Conservation (phyloP, 352 stramenopile species). For the Globisporangium cystogenes region DNA sequence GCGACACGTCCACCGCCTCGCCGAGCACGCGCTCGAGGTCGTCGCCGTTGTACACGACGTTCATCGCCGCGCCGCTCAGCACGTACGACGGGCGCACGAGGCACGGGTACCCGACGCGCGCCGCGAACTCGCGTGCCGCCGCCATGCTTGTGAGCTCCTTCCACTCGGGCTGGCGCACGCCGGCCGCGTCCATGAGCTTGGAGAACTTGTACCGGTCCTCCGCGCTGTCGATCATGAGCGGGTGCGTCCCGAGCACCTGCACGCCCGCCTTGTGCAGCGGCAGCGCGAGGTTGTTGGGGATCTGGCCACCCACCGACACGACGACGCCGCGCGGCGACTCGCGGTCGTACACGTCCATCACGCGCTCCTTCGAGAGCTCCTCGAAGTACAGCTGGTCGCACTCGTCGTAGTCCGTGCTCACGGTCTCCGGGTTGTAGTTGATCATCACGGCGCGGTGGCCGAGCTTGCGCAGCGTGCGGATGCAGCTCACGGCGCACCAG, state of each 20-base stretch:
- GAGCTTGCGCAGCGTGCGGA: conserved; percentile 89
- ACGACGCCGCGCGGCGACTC: conserved; percentile 87
- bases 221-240: conserved; percentile 94
- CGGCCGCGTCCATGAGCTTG: conserved; percentile 94
- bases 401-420: conserved; percentile 97
- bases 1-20: conserved; percentile 91
- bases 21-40: conserved; percentile 86
- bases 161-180: conserved; percentile 75
- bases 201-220: conserved; percentile 95
- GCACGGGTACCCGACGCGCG: conserved; percentile 93
- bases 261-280: conserved; percentile 86
- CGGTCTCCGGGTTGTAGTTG: conserved; percentile 98
- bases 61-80: conserved; percentile 97
- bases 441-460: conserved; percentile 84
- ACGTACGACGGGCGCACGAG: conserved; percentile 98
- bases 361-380: conserved; percentile 91
- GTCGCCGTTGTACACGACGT: conserved; percentile 93
- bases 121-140: conserved; percentile 91
- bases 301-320: conserved; percentile 94
- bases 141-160: conserved; percentile 89
- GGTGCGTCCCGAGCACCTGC: conserved; percentile 77
- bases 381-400: conserved; percentile 98
- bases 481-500: conserved; percentile 95
- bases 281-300: conserved; percentile 95
- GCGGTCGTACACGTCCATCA: conserved; percentile 93